Conservation (phyloP, 176 grass and related monocot species). For the Aechmea fasciata region DNA sequence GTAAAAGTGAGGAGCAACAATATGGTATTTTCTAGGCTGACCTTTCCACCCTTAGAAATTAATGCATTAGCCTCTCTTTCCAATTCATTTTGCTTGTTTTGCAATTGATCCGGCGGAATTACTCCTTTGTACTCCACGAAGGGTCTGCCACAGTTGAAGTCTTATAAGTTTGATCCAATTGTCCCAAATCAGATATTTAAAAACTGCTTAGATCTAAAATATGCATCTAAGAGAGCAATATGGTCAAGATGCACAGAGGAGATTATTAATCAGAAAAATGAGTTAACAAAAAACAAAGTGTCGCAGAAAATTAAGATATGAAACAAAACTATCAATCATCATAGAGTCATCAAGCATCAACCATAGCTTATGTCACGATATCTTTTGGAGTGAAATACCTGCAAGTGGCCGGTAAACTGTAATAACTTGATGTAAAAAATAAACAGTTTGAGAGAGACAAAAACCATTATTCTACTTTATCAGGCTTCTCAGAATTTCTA, state of each 20-base stretch:
- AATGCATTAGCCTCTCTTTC: conserved; percentile 65
- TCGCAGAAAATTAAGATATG: background rate
- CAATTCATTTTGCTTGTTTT: conserved; percentile 44
- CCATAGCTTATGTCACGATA: background rate
- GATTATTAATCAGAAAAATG: background rate
- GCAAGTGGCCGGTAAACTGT: background rate
- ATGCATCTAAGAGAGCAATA: background rate
- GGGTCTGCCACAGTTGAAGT: conserved; percentile 24
- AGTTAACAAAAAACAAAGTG: background rate
- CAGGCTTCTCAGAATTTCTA: too few species aligned
- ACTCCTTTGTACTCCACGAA: conserved; percentile 81
- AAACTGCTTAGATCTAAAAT: background rate
- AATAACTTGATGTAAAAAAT: background rate
- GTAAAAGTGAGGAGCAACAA: background rate
- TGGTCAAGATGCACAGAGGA: background rate
- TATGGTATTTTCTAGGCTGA: conserved; percentile 8
- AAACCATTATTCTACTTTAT: background rate
- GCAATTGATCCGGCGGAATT: conserved; percentile 44
- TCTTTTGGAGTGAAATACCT: background rate
- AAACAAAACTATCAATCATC: background rate
- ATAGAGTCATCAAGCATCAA: background rate
- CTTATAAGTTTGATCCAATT: conserved; percentile 13
- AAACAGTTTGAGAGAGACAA: background rate
- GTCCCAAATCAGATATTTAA: background rate
- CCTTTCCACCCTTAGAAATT: conserved; percentile 59